Conservation (phyloP, 208 protist species). For the Trypanosoma boissoni region DNA sequence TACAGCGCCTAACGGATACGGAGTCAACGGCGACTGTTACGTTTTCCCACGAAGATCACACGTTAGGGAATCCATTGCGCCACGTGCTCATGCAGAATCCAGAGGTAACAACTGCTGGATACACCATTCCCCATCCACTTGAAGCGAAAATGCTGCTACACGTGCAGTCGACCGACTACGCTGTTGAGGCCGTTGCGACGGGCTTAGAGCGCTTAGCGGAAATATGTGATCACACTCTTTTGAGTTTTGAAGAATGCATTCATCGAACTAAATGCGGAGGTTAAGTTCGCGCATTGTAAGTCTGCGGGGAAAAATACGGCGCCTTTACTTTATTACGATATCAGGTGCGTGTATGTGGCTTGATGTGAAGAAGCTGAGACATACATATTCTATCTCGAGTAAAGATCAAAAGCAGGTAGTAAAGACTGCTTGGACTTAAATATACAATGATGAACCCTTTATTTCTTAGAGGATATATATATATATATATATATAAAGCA, state of each 20-base stretch:
- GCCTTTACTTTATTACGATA: no score
- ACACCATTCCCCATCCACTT: constrained; percentile 92
- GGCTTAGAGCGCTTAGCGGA: constrained; percentile 77
- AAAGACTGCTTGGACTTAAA: no score
- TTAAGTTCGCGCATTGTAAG: background rate
- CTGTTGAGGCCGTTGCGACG: constrained; percentile 75
- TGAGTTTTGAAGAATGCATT: constrained; percentile 75
- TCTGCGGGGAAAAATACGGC: no score
- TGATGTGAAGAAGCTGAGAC: background rate
- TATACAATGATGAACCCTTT: background rate
- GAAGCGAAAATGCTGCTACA: constrained; percentile 93
- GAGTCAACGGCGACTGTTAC: constrained; percentile 77
- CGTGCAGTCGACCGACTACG: constrained; percentile 87
- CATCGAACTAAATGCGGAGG: constrained; percentile 8
- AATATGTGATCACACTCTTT: constrained; percentile 76
- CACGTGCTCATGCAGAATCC: constrained; percentile 92
- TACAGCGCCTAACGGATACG: constrained; percentile 75
- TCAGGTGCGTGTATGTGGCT: background rate
- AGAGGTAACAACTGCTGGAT: constrained; percentile 85
- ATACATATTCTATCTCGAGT: no score
- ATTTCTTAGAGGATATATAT: background rate
- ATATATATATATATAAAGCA: background rate
- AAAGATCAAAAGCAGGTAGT: no score
- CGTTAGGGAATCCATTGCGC: constrained; percentile 89
- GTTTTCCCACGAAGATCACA: constrained; percentile 92